Evolutionary conservation across 2,329 filamentous ascomycete species (phyloP), one percentile per base, ranked within the genome.

Genomic region (Curvularia lunata): DNA sequence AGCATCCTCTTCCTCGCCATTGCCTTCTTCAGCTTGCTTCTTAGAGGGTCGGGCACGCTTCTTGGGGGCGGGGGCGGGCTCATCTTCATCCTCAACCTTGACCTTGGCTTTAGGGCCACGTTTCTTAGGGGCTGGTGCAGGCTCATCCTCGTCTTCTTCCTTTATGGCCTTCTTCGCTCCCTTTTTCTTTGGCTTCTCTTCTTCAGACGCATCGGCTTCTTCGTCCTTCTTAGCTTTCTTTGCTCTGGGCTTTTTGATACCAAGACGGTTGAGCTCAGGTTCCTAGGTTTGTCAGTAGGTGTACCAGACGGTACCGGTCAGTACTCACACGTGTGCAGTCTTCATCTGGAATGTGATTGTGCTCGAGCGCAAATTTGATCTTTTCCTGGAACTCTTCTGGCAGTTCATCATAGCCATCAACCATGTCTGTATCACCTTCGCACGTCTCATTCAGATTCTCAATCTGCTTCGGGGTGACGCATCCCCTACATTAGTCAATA

Each of bases 321-420:
- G 23, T 23, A 81, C 90, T 79, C 84, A 96, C 92, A 12, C 92
- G 92, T 32, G 89, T 94, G 87, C 92, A 97, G 67, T 97, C 94
- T 50, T 91, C 88, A 41, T 91, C 84, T 65, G 90, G 89, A 67
- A 98, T 89, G 68, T 95, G 91, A 23, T 91, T 92, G 73, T 93
- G 84, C 57, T 84, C 82, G 23, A 97, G 76, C 50, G 90, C 91
- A 45, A 84, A 84, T 49, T 84, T 82, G 63, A 97, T 81, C 81
- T 95, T 97, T 43, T 85, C 85, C 76, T 93, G 86, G 1, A 86
- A 68, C 1, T 91, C 88, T 0, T 82, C 79, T 37, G 87, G 79
- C 3, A 96, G 78, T 62, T 95, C 91, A 21, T 96, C 91, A 63
- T 85, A 96, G 58, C 91, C 92, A 72, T 97, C 91, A 54, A 97